Evolutionary conservation across 2,329 filamentous ascomycete genomes (phyloP).

Genomic region (Aspergillus neoniger): DNA sequence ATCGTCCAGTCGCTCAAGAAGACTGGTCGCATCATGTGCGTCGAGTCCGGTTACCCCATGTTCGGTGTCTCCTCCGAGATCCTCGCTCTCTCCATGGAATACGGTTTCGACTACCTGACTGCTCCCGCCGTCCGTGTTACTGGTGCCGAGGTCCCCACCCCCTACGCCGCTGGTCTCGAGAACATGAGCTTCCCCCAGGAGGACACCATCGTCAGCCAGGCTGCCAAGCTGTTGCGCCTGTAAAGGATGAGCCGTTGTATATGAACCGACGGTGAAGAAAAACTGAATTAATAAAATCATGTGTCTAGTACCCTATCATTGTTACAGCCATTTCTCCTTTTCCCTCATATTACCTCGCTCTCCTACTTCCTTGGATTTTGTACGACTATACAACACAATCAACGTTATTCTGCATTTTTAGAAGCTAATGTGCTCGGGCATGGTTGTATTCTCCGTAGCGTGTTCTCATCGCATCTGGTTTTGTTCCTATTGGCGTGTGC

Average conservation of each 20-base stretch:
- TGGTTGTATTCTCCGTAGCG: not conserved
- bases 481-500: not conserved
- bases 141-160: slow-evolving; percentile 94
- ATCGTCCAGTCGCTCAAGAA: slow-evolving; percentile 99
- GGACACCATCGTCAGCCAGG: slow-evolving; percentile 81
- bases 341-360: slow-evolving; percentile 7
- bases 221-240: slow-evolving; percentile 82
- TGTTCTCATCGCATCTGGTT: not conserved
- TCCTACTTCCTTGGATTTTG: slow-evolving; percentile 21
- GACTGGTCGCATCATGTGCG: slow-evolving; percentile 85
- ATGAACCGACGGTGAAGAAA: slow-evolving; percentile 16
- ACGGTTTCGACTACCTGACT: slow-evolving; percentile 96
- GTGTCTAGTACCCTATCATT: slow-evolving; percentile 36
- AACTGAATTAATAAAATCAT: slow-evolving; percentile 33
- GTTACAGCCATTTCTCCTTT: slow-evolving; percentile 19
- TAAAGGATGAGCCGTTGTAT: slow-evolving; percentile 46
- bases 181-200: slow-evolving; percentile 94
- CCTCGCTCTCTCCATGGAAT: slow-evolving; percentile 92
- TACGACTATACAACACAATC: slow-evolving; percentile 29
- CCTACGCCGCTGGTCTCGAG: slow-evolving; percentile 90
- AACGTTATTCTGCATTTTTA: slow-evolving; percentile 15
- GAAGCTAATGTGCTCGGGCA: slow-evolving; percentile 8
- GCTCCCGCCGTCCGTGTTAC: slow-evolving; percentile 92
- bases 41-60: slow-evolving; percentile 95
- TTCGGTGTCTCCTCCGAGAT: slow-evolving; percentile 94